phyloP scores from a whole-genome alignment of 371 early-diverging fungal species.

The Saksenaea oblongispora region DNA sequence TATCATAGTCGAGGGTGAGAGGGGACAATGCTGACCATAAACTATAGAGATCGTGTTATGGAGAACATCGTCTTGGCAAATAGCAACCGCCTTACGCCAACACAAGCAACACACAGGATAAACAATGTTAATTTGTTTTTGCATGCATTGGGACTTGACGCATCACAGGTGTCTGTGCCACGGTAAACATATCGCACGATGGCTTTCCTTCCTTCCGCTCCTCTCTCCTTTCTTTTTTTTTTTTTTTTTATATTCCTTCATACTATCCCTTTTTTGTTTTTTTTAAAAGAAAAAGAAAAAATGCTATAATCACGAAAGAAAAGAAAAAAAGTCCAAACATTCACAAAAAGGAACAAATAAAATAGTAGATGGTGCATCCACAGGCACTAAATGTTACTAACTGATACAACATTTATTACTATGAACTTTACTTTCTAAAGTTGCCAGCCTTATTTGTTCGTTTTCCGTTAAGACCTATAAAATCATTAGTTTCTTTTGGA shows the following conservation, averaged over 20 bases:
- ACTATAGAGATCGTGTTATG: conserved; percentile 76
- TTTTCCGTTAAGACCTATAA: conserved; percentile 32
- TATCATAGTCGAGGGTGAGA: neutral
- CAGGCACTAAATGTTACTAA: neutral
- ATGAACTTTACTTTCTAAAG: conserved; percentile 10
- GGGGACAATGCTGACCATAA: neutral
- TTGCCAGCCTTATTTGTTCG: conserved; percentile 42
- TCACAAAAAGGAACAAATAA: conserved; percentile 1
- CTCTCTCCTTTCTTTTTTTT: neutral
- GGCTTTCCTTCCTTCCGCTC: neutral
- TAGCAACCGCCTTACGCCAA: conserved; percentile 56
- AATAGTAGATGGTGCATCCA: neutral
- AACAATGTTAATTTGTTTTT: conserved; percentile 93
- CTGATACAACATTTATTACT: conserved; percentile 5
- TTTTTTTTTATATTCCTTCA: conserved; percentile 4
- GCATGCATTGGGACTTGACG: conserved; percentile 93
- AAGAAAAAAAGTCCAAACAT: neutral
- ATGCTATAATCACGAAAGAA: conserved; percentile 1
- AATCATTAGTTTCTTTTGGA: neutral
- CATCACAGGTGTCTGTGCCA: conserved; percentile 75
- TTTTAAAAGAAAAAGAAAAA: conserved; percentile 10
- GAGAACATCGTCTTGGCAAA: conserved; percentile 77
- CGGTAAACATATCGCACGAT: conserved; percentile 22
- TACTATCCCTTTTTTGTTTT: neutral
- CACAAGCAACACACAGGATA: conserved; percentile 68